Evolutionary conservation across 2,329 filamentous ascomycete species (phyloP).

Genomic region (Kalaharituber pfeilii): DNA sequence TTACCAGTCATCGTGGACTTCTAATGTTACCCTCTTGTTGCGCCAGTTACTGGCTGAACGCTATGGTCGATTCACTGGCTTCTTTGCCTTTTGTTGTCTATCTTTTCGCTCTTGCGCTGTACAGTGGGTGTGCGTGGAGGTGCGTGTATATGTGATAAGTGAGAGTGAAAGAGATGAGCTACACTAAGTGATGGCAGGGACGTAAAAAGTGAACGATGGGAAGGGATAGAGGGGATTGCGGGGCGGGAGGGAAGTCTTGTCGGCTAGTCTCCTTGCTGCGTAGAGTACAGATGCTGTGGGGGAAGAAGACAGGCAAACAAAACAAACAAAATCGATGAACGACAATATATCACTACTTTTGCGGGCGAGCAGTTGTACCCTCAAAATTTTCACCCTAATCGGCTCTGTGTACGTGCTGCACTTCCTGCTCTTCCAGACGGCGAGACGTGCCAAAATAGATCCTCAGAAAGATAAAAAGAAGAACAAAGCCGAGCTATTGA

Average conservation of each 20-base stretch:
- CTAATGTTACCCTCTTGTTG: neutral
- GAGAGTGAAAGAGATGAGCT: neutral
- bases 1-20: neutral
- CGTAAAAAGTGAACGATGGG: no score
- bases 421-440: neutral
- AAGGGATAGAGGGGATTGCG: neutral
- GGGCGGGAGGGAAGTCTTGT: neutral
- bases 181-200: no score
- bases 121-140: neutral
- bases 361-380: neutral
- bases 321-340: constrained; percentile 1
- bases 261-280: neutral
- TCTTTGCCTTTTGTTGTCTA: neutral
- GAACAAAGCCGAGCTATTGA: constrained; percentile 1
- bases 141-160: neutral
- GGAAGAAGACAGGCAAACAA: neutral
- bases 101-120: neutral
- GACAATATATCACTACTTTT: constrained; percentile 1
- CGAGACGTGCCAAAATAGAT: neutral
- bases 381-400: neutral
- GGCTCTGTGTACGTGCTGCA: neutral
- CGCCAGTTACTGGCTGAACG: neutral
- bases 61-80: neutral
- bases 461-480: neutral
- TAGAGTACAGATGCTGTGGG: neutral